Evolutionary conservation across 2,329 filamentous ascomycete genomes (phyloP), one percentile per base, ranked within the genome.

Genomic region (Akanthomyces dipterigenus): DNA sequence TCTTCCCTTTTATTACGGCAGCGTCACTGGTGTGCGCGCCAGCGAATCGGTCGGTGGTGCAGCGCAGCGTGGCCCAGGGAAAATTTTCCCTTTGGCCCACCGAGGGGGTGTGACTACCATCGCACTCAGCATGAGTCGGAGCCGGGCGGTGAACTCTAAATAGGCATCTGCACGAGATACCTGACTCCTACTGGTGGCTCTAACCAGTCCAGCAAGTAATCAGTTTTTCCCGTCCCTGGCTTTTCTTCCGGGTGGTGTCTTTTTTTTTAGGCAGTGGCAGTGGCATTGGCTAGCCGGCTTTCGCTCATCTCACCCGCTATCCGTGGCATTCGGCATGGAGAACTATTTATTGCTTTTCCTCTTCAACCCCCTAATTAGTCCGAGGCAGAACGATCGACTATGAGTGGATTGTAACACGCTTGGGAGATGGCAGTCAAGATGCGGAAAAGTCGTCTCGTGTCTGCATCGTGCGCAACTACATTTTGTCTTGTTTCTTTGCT

Each of bases 281-380:
- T 57, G 31, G 20, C 54, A 48, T 48, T 48, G 20, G 20, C 42
- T 56, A 48, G 55, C 31, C 55, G 55, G 55, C 55, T 48, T 57
- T 57, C 55, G 55, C 42, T 26, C 31, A n/a, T 45, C 26, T 9
- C 18, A 40, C 22, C 34, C 31, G 31, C 16, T 18, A 31, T 24
- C 42, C 6, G 38, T 55, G 51, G 51, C 24, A 43, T 56, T 56
- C 43, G 43, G 42, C 54, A 46, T 48, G 26, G 24, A 45, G 54
- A 34, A 38, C n/a, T 18, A 3, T 34, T 12, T 24, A 22, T 45
- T 45, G 31, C 31, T 9, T 22, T 22, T 36, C 3, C 26, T 9
- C 26, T 18, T 31, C n/a, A n/a, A n/a, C n/a, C 14, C 8, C 22
- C n/a, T 24, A n/a, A 34, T 14, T 12, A 16, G 9, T n/a, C 46